Evolutionary conservation across 129 eudicot species (phyloP), one percentile per base, ranked within the genome.

Genomic region (Calendula officinalis): DNA sequence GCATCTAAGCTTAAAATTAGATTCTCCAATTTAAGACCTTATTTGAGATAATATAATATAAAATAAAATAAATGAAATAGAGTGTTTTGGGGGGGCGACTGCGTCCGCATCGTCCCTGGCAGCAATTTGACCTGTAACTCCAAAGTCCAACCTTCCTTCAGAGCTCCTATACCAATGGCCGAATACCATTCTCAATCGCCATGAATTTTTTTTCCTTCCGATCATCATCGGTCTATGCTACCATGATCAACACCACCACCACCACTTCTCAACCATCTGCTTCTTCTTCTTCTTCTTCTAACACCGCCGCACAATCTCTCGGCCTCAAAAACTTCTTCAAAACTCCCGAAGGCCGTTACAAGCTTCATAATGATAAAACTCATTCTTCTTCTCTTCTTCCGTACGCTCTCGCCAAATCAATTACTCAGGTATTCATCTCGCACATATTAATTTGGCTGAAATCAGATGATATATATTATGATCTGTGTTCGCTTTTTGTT

Each of bases 281-380:
- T 6, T 15, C 72, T 16, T 51, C 77, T 9, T 33, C 72, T 16
- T 51, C 81, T 7, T 40, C 79, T 8, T 49, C 72, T 44, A 59
- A 53, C 67, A 42, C 70, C 51, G 61, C 56, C 75, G 60, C 79
- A 10, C 82, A 72, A 73, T 73, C 76, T 40, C 77, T 64, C 59
- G 81, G 86, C 12, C 72, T 85, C 65, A 89, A 89, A 63, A 89
- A 75, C 61, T 89, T 85, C 73, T 89, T 89, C 74, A 89, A 89
- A 72, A 89, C 96, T 44, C 96, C 94, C 32, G 96, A 85, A 75
- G 96, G 94, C n/a, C 84, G 85, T 7, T 89, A 89, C 65, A 89
- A 85, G 71, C 90, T 85, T 42, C 86, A 71, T 64, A 75, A 82
- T 47, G 90, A 85, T 64, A 89, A 89, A 80, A 68, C 90, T 67